phyloP scores from a whole-genome alignment of 2,329 filamentous ascomycete species.

The Aspergillus tanneri region DNA sequence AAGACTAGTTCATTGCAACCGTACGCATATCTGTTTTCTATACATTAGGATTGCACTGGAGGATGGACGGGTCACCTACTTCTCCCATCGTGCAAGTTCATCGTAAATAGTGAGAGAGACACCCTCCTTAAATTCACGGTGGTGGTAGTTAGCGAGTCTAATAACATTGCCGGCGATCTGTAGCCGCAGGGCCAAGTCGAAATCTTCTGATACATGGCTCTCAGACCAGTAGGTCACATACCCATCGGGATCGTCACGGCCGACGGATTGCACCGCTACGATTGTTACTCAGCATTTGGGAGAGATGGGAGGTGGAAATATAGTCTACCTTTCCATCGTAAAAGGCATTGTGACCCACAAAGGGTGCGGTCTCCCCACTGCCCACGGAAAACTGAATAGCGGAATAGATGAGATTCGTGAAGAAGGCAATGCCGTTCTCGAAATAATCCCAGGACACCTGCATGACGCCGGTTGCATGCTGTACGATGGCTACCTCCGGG shows the following conservation, averaged over 20 bases:
- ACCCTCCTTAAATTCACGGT: conserved; percentile 72
- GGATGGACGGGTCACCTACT: conserved; percentile 72
- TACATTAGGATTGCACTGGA: too few species aligned
- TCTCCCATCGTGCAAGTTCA: conserved; percentile 81
- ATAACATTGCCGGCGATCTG: conserved; percentile 68
- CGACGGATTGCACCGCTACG: conserved; percentile 17
- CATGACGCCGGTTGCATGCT: conserved; percentile 74
- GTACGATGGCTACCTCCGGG: conserved; percentile 69
- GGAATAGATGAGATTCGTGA: conserved; percentile 75
- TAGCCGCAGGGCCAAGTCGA: conserved; percentile 71
- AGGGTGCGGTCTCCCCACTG: conserved; percentile 70
- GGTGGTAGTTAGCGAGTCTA: conserved; percentile 67
- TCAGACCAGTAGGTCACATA: conserved; percentile 73
- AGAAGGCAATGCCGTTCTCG: conserved; percentile 72
- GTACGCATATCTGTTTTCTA: too few species aligned
- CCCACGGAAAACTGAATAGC: conserved; percentile 69
- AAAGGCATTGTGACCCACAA: conserved; percentile 77
- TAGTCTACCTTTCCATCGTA: conserved; percentile 67
- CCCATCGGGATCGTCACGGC: conserved; percentile 43
- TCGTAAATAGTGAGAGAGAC: conserved; percentile 83
- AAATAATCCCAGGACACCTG: conserved; percentile 71
- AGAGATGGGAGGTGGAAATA: too few species aligned
- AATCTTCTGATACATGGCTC: conserved; percentile 73
- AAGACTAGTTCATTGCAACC: too few species aligned
- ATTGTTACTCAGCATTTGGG: too few species aligned